Conservation (phyloP, 1,284 basidiomycete species). For the Austroboletus novae-zelandiae region DNA sequence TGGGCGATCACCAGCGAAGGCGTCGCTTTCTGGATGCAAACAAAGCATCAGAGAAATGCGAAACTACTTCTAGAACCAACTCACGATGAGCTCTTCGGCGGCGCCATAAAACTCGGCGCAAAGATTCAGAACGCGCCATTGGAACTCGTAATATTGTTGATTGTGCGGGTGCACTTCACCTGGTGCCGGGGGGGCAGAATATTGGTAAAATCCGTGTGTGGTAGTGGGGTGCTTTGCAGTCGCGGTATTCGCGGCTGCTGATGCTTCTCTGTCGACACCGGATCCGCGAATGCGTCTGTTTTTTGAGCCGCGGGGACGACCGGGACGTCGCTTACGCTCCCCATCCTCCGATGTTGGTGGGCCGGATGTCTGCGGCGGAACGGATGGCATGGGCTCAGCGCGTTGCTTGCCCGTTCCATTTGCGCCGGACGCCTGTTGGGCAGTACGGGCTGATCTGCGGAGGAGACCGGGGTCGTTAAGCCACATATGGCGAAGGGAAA, state of each 20-base stretch:
- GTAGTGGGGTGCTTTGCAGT: conserved; percentile 17
- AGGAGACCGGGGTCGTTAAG: not conserved
- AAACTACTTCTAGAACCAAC: conserved; percentile 32
- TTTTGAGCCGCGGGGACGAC: conserved; percentile 73
- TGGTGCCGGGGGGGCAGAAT: conserved; percentile 28
- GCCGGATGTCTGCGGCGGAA: conserved; percentile 19
- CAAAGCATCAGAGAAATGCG: conserved; percentile 3
- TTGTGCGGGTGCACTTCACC: conserved; percentile 60
- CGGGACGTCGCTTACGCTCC: conserved; percentile 61
- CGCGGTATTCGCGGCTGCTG: conserved; percentile 13
- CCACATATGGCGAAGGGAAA: conserved; percentile 5
- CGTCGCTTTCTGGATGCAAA: conserved; percentile 58
- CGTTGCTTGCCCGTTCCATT: conserved; percentile 20
- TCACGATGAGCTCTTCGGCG: conserved; percentile 76
- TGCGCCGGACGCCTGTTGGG: conserved; percentile 16
- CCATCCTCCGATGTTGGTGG: conserved; percentile 23
- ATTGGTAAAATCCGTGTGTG: conserved; percentile 30
- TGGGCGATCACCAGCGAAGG: conserved; percentile 72
- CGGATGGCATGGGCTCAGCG: conserved; percentile 14
- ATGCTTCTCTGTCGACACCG: conserved; percentile 28
- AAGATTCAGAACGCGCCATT: conserved; percentile 76
- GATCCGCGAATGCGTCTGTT: conserved; percentile 52
- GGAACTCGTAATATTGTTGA: conserved; percentile 79
- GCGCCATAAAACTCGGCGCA: conserved; percentile 82
- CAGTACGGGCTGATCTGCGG: conserved; percentile 24